Base-by-base conservation (phyloP, 768 basidiomycete species). In the Myochromella boudieri region DNA sequence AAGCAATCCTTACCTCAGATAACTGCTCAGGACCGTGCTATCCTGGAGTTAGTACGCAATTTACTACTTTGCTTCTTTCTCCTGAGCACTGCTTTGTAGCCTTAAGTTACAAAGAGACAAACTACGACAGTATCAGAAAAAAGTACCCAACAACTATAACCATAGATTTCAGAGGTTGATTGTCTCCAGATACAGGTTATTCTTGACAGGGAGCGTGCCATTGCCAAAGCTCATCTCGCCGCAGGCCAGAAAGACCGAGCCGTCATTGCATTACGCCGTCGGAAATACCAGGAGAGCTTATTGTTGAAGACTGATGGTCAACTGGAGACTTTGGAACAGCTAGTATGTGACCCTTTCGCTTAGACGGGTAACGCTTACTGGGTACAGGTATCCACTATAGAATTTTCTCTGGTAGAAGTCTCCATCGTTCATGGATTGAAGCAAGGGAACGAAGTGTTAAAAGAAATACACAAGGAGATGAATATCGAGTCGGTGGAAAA, bases 101-200 rank as follows among this genome's bases (percentile, higher is more conserved):
- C 78, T 99, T 55, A 98, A 99, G 68, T 67, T 97, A 37, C 97
- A 99, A 65, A 79, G 97, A 26, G 97, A 99, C 69, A 97, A 95
- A 66, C 70, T 99, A 51, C 87, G 81, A 64, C 91, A 95, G 64
- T 99, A 98, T 61, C 97, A 95, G 78, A 91, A 85, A 74, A 87
- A 87, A 79, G 95, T 91, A 47, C 37, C 34, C 18, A 20, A 24
- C 32, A 22, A 40, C 17, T 48, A 27, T 10, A 32, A 24, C 31
- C 26, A 18, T 14, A 12, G 14, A n/a, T 34, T 36, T 18, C 42
- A 14, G 42, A 22, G 4, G 18, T 17, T 46, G n/a, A 54, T n/a
- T 29, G 29, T 25, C 41, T 17, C 27, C 48, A 97, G 95, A 86
- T 97, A 51, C 90, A 97, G 75, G 74, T 70, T 27, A 71, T 97